Percentiles rank a stretch among this genome's conserved stretches.
These are phyloP conservation scores for Zygosaccharomyces bailii DNA, from an alignment of 805 yeast genomes.

Conservation along the genomic window DNA sequence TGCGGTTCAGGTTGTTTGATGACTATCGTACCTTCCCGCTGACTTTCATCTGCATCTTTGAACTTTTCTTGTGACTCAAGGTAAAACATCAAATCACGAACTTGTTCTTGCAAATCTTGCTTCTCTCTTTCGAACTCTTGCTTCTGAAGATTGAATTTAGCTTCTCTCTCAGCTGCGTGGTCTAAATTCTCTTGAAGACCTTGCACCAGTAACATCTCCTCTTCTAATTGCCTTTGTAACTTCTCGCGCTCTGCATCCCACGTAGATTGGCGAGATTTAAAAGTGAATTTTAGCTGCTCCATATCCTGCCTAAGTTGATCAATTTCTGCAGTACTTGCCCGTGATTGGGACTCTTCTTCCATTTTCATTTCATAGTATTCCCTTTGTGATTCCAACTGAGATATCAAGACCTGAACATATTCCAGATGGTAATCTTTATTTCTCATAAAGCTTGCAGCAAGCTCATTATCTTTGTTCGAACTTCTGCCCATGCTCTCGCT, in stretches of 20 bases:
- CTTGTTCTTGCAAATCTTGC: constrained; percentile 56
- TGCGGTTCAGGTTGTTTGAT: constrained; percentile 30
- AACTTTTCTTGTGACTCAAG: constrained; percentile 71
- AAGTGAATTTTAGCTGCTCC: constrained; percentile 19
- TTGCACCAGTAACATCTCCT: constrained; percentile 36
- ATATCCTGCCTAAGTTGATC: constrained; percentile 18
- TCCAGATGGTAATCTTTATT: constrained; percentile 67
- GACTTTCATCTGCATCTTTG: constrained; percentile 66
- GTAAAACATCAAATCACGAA: constrained; percentile 75
- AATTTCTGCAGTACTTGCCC: constrained; percentile 18
- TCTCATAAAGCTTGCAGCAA: constrained; percentile 30
- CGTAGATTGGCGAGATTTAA: constrained; percentile 19
- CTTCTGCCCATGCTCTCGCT: constrained; percentile 12
- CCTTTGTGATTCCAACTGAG: constrained; percentile 82
- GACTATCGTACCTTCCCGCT: constrained; percentile 64
- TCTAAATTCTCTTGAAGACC: constrained; percentile 49
- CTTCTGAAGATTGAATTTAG: constrained; percentile 34
- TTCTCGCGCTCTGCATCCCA: constrained; percentile 16
- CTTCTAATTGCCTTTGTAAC: constrained; percentile 24
- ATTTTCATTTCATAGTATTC: constrained; percentile 68
- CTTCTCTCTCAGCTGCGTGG: constrained; percentile 41
- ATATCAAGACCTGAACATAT: constrained; percentile 71
- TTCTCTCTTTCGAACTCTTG: constrained; percentile 40
- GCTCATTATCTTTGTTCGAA: constrained; percentile 17
- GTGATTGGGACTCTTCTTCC: constrained; percentile 32